Conservation (phyloP, 2,329 filamentous ascomycete species). For the Fusarium liriodendri region DNA sequence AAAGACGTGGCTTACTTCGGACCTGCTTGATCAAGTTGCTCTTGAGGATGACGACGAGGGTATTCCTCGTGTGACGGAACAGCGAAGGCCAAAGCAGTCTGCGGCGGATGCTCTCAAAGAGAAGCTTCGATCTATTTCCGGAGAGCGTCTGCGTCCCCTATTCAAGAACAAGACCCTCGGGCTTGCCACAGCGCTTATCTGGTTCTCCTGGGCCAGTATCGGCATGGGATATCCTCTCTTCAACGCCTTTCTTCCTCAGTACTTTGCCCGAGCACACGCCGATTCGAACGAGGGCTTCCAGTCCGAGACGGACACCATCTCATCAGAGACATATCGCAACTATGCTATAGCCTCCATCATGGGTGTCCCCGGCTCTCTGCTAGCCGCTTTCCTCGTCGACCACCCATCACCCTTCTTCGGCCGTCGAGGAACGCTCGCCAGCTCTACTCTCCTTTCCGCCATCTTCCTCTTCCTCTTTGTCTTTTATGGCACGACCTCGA, state of each 20-base stretch:
- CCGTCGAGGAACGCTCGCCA: conserved; percentile 78
- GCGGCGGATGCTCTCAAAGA: conserved; percentile 61
- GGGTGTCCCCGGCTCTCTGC: conserved; percentile 80
- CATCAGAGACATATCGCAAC: conserved; percentile 75
- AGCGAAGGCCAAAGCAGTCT: conserved; percentile 26
- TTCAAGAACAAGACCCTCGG: conserved; percentile 66
- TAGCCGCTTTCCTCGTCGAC: conserved; percentile 79
- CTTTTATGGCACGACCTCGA: conserved; percentile 65
- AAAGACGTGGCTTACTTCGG: conserved; percentile 81
- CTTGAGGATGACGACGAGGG: conserved; percentile 53
- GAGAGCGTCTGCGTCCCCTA: conserved; percentile 74
- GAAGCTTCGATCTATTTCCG: conserved; percentile 74
- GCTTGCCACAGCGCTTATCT: conserved; percentile 67
- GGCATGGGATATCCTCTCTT: conserved; percentile 90
- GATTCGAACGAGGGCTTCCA: conserved; percentile 44
- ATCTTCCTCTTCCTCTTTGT: conserved; percentile 77
- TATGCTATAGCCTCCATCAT: conserved; percentile 83
- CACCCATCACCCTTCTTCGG: conserved; percentile 71
- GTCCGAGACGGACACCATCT: conserved; percentile 52
- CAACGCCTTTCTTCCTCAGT: conserved; percentile 91
- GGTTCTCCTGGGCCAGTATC: conserved; percentile 86
- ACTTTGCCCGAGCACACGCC: conserved; percentile 71
- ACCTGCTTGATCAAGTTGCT: conserved; percentile 70
- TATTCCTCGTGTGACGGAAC: conserved; percentile 21
- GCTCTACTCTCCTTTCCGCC: conserved; percentile 74